Evolutionary conservation across 2,329 filamentous ascomycete genomes (phyloP), one percentile per base, ranked within the genome.

Genomic region (Metarhizium humberi): DNA sequence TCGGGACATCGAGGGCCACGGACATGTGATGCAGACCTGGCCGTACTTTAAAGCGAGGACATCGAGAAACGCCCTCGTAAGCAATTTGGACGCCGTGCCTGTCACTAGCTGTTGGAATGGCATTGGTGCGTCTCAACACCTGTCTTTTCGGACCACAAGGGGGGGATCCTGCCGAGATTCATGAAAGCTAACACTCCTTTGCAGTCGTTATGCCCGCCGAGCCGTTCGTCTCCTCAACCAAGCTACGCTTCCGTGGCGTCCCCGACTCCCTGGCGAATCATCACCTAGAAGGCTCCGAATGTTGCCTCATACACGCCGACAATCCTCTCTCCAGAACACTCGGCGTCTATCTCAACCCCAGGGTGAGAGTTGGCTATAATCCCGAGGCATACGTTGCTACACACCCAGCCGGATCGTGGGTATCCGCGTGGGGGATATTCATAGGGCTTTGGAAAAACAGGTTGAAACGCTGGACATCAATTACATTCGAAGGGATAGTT

Each of bases 241-340:
- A 63, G 49, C 66, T 88, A 0, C 74, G 71, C n/a, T 89, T 89
- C 67, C 81, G 86, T 10, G 85, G 77, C 4, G 75, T 87, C 25
- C 65, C 80, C 0, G 85, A 88, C 63, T 78, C 76, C 4, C 78
- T 92, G 1, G 82, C 81, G 2, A 63, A 68, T 7, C 63, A 73
- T 30, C 86, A 89, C 63, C 74, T 91, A 30, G 88, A 92, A 68
- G 88, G 78, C n/a, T 87, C 83, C 14, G 88, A 92, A 69, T 91
- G 87, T 72, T 92, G 88, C 68, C 78, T 92, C 53, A 83, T 90
- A 54, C 87, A 90, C 64, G 81, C 82, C 2, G 87, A 90, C 63
- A 90, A 89, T 61, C 80, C 80, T 1, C 69, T 84, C 4, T 77
- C 76, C 5, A 64, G 64, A 55, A 67, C 68, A 6, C 60, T 69